Evolutionary conservation across 176 grass and related monocot species (phyloP).

Genomic region (Cocos nucifera): DNA sequence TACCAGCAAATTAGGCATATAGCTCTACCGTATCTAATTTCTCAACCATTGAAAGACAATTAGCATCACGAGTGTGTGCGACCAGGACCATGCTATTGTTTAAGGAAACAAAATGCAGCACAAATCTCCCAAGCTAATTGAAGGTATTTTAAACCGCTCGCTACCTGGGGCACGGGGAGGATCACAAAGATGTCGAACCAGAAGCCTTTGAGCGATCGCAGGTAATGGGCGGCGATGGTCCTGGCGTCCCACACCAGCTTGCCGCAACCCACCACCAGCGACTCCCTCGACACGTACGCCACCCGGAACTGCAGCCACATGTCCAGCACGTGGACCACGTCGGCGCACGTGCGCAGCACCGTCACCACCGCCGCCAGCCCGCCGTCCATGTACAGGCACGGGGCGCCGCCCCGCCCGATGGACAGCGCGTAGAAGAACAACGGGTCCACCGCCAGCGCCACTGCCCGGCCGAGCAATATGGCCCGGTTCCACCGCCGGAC

Average conservation of each 20-base stretch:
- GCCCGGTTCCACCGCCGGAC: slow-evolving; percentile 84
- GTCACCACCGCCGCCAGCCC: slow-evolving; percentile 46
- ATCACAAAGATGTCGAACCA: slow-evolving; percentile 92
- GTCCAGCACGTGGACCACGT: slow-evolving; percentile 56
- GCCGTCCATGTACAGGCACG: slow-evolving; percentile 53
- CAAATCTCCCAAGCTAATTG: too few relatives aligned
- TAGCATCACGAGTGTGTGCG: too few relatives aligned
- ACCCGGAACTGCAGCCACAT: slow-evolving; percentile 83
- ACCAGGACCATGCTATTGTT: too few relatives aligned
- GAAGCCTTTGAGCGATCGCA: slow-evolving; percentile 50
- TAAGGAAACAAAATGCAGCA: too few relatives aligned
- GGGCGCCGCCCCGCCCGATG: slow-evolving; percentile 30
- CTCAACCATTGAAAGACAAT: too few relatives aligned
- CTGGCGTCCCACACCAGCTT: slow-evolving; percentile 94
- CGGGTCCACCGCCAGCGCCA: slow-evolving; percentile 68
- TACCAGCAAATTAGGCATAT: too few relatives aligned
- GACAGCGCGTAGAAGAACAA: slow-evolving; percentile 94
- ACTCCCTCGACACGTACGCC: slow-evolving; percentile 90
- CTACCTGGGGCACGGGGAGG: slow-evolving; percentile 82
- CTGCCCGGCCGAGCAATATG: slow-evolving; percentile 62
- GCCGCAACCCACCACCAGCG: slow-evolving; percentile 83
- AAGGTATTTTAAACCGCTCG: too few relatives aligned
- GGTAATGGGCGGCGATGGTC: slow-evolving; percentile 71
- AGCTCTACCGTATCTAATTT: too few relatives aligned
- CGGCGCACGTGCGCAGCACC: slow-evolving; percentile 55